phyloP scores from a whole-genome alignment of 768 basidiomycete species.

The Peribolospora baueri region DNA sequence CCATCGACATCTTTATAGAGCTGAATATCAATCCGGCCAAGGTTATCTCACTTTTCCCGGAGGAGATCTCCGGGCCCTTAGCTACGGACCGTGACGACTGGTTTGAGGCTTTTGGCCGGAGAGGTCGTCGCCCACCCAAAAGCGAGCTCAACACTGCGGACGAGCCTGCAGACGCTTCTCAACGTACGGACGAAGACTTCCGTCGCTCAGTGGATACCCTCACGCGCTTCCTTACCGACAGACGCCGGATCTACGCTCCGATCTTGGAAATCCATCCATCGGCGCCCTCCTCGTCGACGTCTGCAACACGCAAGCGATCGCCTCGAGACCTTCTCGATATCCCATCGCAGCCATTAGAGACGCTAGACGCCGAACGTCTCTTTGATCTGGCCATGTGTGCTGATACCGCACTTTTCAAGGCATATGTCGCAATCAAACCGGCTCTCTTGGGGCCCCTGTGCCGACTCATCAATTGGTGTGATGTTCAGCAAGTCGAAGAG shows the following conservation, averaged over 20 bases:
- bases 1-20: conserved; percentile 65
- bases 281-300: conserved; percentile 43
- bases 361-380: conserved; percentile 58
- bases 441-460: conserved; percentile 65
- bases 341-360: conserved; percentile 46
- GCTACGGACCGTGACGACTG: conserved; percentile 7
- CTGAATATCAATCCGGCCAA: conserved; percentile 83
- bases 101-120: conserved; percentile 2
- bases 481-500: conserved; percentile 79
- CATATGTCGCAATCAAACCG: conserved; percentile 60
- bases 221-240: conserved; percentile 63
- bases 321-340: conserved; percentile 46
- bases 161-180: background rate
- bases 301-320: conserved; percentile 17
- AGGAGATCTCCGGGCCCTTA: conserved; percentile 40
- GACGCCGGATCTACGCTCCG: conserved; percentile 50
- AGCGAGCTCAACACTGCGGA: background rate
- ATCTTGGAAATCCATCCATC: conserved; percentile 41
- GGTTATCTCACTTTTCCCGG: conserved; percentile 70
- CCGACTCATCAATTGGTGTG: conserved; percentile 86
- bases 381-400: conserved; percentile 77
- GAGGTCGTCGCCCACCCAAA: background rate
- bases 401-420: conserved; percentile 84
- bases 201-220: conserved; percentile 63
- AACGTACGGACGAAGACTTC: conserved; percentile 23